Evolutionary conservation across 768 basidiomycete species (phyloP).

Genomic region (Pleurotus pulmonarius): DNA sequence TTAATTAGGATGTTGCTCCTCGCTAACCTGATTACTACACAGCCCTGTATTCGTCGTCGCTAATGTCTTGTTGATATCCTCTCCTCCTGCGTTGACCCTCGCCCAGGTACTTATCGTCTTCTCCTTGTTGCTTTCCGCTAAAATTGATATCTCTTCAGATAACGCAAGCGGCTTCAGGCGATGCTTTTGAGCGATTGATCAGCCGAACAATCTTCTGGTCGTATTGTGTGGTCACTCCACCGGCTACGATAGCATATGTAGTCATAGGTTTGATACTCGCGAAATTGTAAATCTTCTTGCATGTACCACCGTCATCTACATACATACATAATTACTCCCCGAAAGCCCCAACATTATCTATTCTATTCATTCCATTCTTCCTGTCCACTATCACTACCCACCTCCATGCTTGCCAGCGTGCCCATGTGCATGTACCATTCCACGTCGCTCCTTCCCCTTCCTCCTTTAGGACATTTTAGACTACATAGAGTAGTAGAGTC

Average conservation of each 20-base stretch:
- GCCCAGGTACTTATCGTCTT: conserved; percentile 44
- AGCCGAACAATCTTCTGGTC: conserved; percentile 92
- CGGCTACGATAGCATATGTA: conserved; percentile 74
- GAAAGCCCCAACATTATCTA: too few species aligned
- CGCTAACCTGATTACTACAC: not conserved
- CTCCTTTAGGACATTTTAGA: too few species aligned
- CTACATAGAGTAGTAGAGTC: too few species aligned
- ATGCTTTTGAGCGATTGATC: conserved; percentile 89
- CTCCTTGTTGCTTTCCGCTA: not conserved
- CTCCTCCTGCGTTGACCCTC: conserved; percentile 66
- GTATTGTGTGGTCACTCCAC: conserved; percentile 86
- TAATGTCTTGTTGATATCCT: conserved; percentile 75
- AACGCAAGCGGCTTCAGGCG: conserved; percentile 79
- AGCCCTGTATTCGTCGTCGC: conserved; percentile 88
- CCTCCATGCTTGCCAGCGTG: too few species aligned
- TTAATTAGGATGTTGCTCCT: conserved; percentile 1
- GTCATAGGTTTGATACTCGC: conserved; percentile 67
- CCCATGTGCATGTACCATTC: too few species aligned
- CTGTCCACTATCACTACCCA: too few species aligned
- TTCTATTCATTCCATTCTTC: too few species aligned
- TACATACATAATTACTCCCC: too few species aligned
- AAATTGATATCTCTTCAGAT: conserved; percentile 39
- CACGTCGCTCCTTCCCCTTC: too few species aligned
- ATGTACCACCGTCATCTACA: too few species aligned
- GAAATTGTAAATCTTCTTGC: conserved; percentile 32